Evolutionary conservation across 352 stramenopile species (phyloP).

Genomic region (Elongisporangium undulatum): DNA sequence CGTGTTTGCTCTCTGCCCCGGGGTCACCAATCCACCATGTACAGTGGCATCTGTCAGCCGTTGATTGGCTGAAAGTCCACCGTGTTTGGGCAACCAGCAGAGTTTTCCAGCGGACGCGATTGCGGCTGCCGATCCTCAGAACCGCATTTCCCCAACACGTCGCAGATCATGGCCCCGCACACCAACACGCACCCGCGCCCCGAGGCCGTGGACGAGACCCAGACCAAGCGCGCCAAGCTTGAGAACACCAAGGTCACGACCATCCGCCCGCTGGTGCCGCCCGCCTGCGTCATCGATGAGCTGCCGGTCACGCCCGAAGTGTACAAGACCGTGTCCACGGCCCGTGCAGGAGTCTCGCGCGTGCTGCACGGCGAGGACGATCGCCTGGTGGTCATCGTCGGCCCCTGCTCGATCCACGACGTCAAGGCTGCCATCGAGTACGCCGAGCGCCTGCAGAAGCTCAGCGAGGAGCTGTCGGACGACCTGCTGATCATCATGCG

Average conservation of each 20-base stretch:
- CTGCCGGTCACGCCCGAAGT: constrained; percentile 64
- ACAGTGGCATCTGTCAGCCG: neutral
- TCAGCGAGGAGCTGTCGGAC: constrained; percentile 73
- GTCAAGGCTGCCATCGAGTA: constrained; percentile 86
- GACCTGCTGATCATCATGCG: constrained; percentile 89
- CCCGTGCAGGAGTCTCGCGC: constrained; percentile 44
- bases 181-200: constrained; percentile 2
- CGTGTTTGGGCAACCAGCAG: neutral
- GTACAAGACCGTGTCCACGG: constrained; percentile 55
- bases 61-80: neutral
- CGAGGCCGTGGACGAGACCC: constrained; percentile 18
- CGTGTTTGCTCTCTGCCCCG: neutral
- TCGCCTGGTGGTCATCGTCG: constrained; percentile 79
- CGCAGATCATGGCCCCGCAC: neutral
- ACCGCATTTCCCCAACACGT: neutral
- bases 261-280: constrained; percentile 67
- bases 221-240: constrained; percentile 61
- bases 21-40: neutral
- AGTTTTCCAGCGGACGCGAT: neutral
- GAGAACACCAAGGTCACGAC: constrained; percentile 67
- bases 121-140: neutral
- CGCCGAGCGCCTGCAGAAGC: constrained; percentile 54
- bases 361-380: constrained; percentile 74
- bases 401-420: constrained; percentile 89
- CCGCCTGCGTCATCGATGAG: constrained; percentile 67